A percentile compares a stretch with the other conserved stretches of the same genome.
Evolutionary conservation across 768 basidiomycete species (phyloP).

Genomic region (Termitomyces sp.): DNA sequence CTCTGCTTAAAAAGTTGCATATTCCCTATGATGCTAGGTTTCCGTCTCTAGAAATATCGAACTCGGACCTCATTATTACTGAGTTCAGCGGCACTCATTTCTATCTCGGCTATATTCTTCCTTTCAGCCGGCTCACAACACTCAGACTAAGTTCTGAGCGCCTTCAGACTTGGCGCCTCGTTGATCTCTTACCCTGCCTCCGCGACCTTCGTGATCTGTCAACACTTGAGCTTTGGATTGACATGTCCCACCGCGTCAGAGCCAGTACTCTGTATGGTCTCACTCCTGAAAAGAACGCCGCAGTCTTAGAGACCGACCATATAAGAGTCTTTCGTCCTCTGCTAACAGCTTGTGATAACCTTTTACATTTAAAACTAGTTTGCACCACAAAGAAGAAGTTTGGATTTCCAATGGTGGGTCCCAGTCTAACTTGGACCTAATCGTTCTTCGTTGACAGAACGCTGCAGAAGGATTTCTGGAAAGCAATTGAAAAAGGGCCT

Average conservation of each 20-base stretch:
- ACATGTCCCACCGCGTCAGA: slow-evolving; percentile 13
- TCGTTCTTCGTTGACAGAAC: neutral
- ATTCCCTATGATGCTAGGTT: slow-evolving; percentile 14
- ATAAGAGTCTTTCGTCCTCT: slow-evolving; percentile 15
- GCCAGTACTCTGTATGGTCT: neutral
- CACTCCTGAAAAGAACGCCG: slow-evolving; percentile 9
- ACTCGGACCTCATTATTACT: slow-evolving; percentile 6
- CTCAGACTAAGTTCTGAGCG: slow-evolving; percentile 15
- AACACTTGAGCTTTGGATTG: slow-evolving; percentile 15
- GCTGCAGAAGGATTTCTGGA: slow-evolving; percentile 14
- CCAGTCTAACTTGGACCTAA: neutral
- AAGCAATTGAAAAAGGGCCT: slow-evolving; percentile 13
- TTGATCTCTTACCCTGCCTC: slow-evolving; percentile 13
- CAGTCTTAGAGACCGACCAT: slow-evolving; percentile 12
- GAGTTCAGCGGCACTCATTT: slow-evolving; percentile 15
- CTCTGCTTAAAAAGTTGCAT: slow-evolving; percentile 10
- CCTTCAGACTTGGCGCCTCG: slow-evolving; percentile 14
- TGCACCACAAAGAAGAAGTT: slow-evolving; percentile 15
- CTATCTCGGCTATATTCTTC: slow-evolving; percentile 10
- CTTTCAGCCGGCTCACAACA: slow-evolving; percentile 10
- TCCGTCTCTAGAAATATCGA: slow-evolving; percentile 7
- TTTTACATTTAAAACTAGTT: slow-evolving; percentile 15
- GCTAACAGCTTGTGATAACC: slow-evolving; percentile 9
- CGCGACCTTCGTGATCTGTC: slow-evolving; percentile 8
- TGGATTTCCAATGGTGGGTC: slow-evolving; percentile 15